Evolutionary conservation across 371 early-diverging fungal species (phyloP).

Genomic region (Rhizopus sp.): DNA sequence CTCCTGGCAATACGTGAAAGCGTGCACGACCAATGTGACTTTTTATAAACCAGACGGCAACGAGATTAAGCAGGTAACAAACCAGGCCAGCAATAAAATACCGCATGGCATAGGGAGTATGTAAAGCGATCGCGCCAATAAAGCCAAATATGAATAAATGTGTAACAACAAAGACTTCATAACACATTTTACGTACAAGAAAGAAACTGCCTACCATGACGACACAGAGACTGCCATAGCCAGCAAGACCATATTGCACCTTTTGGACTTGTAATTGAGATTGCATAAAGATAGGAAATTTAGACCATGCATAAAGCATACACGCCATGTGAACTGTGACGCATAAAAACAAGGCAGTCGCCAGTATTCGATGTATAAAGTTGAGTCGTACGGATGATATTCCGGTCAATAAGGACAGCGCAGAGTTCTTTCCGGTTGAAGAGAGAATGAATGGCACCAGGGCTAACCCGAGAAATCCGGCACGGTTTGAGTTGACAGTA

Average conservation of each 20-base stretch:
- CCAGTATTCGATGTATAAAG: constrained; percentile 53
- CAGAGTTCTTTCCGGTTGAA: constrained; percentile 62
- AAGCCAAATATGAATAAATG: constrained; percentile 54
- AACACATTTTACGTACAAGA: constrained; percentile 52
- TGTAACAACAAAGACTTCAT: constrained; percentile 51
- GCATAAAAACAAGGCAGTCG: constrained; percentile 42
- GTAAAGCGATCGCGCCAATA: constrained; percentile 52
- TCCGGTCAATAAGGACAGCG: constrained; percentile 51
- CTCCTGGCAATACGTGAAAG: constrained; percentile 43
- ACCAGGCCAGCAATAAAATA: constrained; percentile 56
- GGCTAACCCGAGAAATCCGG: constrained; percentile 55
- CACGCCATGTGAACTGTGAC: constrained; percentile 60
- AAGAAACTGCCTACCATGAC: constrained; percentile 51
- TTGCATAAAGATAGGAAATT: constrained; percentile 45
- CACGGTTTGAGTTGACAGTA: constrained; percentile 57
- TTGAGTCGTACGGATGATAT: constrained; percentile 57
- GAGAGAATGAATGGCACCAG: constrained; percentile 60
- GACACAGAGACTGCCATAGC: constrained; percentile 51
- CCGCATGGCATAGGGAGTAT: constrained; percentile 65
- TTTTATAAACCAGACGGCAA: constrained; percentile 60
- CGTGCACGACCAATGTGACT: constrained; percentile 50
- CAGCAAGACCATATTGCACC: constrained; percentile 56
- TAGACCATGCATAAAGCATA: constrained; percentile 46
- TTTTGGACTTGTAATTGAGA: constrained; percentile 40
- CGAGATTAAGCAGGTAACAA: constrained; percentile 48